phyloP scores from a whole-genome alignment of 208 protist species.

The Novymonas esmeraldas region DNA sequence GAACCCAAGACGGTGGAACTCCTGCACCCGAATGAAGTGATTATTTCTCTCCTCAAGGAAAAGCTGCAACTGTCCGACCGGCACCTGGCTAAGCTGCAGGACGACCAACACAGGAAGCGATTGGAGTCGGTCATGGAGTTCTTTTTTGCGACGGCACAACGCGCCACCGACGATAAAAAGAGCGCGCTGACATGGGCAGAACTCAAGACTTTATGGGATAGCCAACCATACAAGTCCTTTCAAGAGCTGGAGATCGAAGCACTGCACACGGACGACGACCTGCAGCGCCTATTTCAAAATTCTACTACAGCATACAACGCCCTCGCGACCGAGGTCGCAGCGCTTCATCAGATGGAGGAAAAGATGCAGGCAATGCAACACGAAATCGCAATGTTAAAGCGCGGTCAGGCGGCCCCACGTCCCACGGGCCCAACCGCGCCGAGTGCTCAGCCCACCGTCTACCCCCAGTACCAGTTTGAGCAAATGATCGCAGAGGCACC shows the following conservation, averaged over 20 bases:
- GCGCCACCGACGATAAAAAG: background rate
- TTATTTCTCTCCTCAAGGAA: background rate
- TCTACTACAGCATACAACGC: background rate
- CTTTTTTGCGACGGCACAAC: background rate
- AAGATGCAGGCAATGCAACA: background rate
- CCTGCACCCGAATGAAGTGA: background rate
- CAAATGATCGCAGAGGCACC: too few species aligned
- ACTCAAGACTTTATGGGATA: background rate
- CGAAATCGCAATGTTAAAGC: too few species aligned
- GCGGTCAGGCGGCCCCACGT: too few species aligned
- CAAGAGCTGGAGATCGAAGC: background rate
- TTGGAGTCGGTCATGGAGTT: background rate
- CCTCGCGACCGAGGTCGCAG: background rate
- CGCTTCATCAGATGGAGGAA: background rate
- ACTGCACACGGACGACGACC: background rate
- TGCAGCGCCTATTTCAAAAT: background rate
- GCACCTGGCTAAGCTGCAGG: background rate
- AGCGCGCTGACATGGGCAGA: background rate
- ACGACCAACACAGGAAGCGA: background rate
- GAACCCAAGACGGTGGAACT: background rate
- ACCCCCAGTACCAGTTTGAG: too few species aligned
- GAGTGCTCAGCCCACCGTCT: too few species aligned
- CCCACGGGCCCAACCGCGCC: too few species aligned
- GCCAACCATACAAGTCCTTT: background rate
- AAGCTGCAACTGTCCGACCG: background rate